Evolutionary conservation across 2,329 filamentous ascomycete species (phyloP), one percentile per base, ranked within the genome.

Genomic region (Sporothrix brunneoviolacea): DNA sequence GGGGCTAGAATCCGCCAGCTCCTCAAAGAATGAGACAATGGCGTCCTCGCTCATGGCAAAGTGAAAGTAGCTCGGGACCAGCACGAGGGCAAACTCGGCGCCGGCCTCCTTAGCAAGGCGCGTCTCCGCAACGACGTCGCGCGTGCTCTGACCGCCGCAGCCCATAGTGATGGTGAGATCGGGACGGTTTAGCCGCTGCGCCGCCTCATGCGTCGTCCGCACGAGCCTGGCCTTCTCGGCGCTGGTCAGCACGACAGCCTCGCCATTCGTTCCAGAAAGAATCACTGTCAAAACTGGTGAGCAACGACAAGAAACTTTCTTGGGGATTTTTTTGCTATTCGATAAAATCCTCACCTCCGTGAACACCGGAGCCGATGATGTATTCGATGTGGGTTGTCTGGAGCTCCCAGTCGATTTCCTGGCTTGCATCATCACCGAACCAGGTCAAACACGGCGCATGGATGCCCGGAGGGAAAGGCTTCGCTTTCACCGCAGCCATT

Each of bases 221-320:
- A 83, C 82, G 54, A 88, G 74, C 42, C 75, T 68, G 44, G 74
- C 72, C 60, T 84, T 80, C 64, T 88, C 85, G 13, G 76, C 72
- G 51, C 76, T 73, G 39, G 78, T 79, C 4, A 88, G 71, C 54
- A 86, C 83, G 3, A 86, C 83, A 8, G 84, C 82, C 67, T 89
- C 84, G 58, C 85, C 84, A 59, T 88, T 88, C 57, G 82, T 85
- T 45, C 84, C 85, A 61, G 86, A 83, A 37, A 82, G 80, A 39
- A 86, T 81, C 52, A 88, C 67, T 28, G 5, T 5, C 6, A 28
- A 28, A 10, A 28, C 6, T 10, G 6, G 24, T 28, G 6, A 28
- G 10, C 10, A 28, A n/a, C 63, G 18, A 44, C 24, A n/a, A n/a
- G 5, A 4, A 28, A 35, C 19, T 35, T 28, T 55, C 56, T 8